Conservation (phyloP, 176 grass and related monocot species). For the Eleusine coracana region DNA sequence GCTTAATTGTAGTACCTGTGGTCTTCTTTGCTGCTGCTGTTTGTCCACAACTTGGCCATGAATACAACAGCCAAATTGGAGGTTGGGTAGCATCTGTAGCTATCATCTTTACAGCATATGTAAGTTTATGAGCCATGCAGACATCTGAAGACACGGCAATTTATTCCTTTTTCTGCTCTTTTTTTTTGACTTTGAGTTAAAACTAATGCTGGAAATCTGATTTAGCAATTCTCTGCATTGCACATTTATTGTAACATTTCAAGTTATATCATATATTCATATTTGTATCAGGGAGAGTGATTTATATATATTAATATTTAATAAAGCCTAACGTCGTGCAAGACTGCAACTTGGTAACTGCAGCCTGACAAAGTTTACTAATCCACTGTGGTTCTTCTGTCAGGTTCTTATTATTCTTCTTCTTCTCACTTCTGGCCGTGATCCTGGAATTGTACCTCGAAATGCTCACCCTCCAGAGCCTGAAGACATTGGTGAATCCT, state of each 20-base stretch:
- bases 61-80: slow-evolving; percentile 53
- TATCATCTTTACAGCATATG: slow-evolving; percentile 60
- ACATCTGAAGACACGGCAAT: background rate
- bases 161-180: no score
- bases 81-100: slow-evolving; percentile 52
- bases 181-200: no score
- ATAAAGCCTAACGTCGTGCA: background rate
- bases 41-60: slow-evolving; percentile 52
- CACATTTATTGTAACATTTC: background rate
- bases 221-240: background rate
- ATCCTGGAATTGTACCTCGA: slow-evolving; percentile 79
- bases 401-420: slow-evolving; percentile 70
- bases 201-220: no score
- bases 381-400: slow-evolving; percentile 18
- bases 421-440: slow-evolving; percentile 66
- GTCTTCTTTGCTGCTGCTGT: slow-evolving; percentile 61
- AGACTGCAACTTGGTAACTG: slow-evolving; percentile 17
- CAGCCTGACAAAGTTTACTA: slow-evolving; percentile 13
- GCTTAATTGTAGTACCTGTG: slow-evolving; percentile 66
- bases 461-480: slow-evolving; percentile 69
- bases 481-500: slow-evolving; percentile 61
- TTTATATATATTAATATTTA: slow-evolving; percentile 3
- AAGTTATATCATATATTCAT: slow-evolving; percentile 14
- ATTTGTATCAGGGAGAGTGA: background rate
- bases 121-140: slow-evolving; percentile 50